Base-by-base conservation (phyloP, 2,329 filamentous ascomycete species). In the Elsinoe arachidis region DNA sequence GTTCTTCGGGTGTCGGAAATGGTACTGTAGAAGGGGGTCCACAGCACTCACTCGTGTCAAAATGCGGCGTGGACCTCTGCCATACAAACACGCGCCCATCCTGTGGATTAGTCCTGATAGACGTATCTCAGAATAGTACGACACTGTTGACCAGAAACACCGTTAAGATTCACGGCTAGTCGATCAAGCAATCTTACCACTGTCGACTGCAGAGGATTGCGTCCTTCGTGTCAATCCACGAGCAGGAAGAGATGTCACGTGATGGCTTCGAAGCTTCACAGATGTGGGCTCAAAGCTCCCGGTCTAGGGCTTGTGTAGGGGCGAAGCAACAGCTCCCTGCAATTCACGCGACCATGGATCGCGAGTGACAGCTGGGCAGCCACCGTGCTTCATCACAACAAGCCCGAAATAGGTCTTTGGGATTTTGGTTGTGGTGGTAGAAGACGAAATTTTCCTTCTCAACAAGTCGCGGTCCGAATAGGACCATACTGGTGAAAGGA, bases 381-480 rank as follows among this genome's bases (percentile, higher is more conserved):
- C 44, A 51, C 46, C 14, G 5, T n/a, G 37, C 37, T n/a, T n/a
- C 37, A 39, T n/a, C 46, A 51, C 23, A 26, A 26, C 41, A 46
- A 46, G 10, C 46, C 26, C 11, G 15, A 51, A 51, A 51, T 51
- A 51, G 30, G 37, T 39, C 21, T 26, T 11, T n/a, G 15, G n/a
- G 21, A 26, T 26, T 19, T 21, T 23, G 9, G 9, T 43, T 3
- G 26, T 5, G 26, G 26, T 30, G 15, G 14, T 7, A 47, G 43
- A 51, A 7, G 12, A 7, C 3, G 17, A 35, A 34, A 3, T n/a
- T 34, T n/a, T 51, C 23, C 5, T 51, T 2, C 46, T 51, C 46
- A 51, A 51, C 46, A 26, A 35, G 15, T 34, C 46, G 46, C 46
- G 46, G 46, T 51, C 46, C 46, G 26, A 51, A 51, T 51, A 30